phyloP scores from a whole-genome alignment of 306 rosid species.

The Benincasa hispida region DNA sequence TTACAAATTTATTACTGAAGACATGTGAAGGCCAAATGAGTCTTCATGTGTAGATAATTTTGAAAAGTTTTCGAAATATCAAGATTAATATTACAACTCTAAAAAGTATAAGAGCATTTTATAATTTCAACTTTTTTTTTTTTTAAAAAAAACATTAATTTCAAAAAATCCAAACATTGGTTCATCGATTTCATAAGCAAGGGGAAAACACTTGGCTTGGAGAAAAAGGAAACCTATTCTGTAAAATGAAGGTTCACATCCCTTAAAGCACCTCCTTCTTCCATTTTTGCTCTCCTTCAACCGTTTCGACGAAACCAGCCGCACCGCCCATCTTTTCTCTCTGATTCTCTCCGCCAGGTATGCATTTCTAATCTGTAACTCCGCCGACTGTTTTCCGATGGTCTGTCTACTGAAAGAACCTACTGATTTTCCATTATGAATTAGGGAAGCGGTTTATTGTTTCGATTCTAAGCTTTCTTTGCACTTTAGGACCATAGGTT shows the following conservation, averaged over 20 bases:
- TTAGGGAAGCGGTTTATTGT: neutral
- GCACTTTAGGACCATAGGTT: neutral
- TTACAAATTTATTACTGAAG: no score
- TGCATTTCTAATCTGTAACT: neutral
- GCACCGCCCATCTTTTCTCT: neutral
- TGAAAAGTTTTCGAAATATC: no score
- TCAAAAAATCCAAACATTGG: neutral
- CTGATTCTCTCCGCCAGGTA: neutral
- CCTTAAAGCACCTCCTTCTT: neutral
- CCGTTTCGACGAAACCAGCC: neutral
- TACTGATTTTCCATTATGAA: neutral
- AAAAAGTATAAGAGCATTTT: no score
- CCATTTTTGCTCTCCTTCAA: neutral
- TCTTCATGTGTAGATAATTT: no score
- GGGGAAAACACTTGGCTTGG: neutral
- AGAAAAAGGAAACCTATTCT: conserved; percentile 2
- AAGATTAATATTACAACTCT: no score
- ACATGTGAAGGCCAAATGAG: no score
- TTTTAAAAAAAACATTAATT: no score
- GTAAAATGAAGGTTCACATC: neutral
- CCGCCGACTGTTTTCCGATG: neutral
- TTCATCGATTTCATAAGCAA: neutral
- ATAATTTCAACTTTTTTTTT: no score
- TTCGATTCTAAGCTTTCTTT: neutral
- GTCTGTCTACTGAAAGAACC: neutral